Evolutionary conservation across 2,329 filamentous ascomycete species (phyloP).

Genomic region (Exophiala bonariae): DNA sequence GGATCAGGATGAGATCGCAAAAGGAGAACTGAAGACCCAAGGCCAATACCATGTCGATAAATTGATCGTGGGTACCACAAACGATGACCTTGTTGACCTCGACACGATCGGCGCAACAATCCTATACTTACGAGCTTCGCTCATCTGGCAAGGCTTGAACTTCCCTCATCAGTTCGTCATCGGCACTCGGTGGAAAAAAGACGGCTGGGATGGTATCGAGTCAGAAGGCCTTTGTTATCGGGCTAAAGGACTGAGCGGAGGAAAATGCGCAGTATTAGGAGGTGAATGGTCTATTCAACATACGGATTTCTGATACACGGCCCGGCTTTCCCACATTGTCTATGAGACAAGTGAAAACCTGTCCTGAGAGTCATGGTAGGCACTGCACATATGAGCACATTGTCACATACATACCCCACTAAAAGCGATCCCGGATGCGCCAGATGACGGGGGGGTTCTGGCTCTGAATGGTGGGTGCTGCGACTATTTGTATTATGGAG

Average conservation of each 20-base stretch:
- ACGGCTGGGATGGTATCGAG: conserved; percentile 17
- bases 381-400: too few relatives aligned
- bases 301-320: conserved; percentile 1
- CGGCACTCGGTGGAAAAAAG: conserved; percentile 9
- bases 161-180: conserved; percentile 8
- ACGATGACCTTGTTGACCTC: conserved; percentile 7
- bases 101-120: conserved; percentile 8
- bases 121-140: conserved; percentile 10
- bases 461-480: too few relatives aligned
- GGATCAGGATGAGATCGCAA: conserved; percentile 66
- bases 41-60: conserved; percentile 7
- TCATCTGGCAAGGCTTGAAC: conserved; percentile 9
- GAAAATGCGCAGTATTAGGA: conserved; percentile 5
- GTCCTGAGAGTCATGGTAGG: too few relatives aligned
- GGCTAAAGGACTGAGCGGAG: conserved; percentile 5
- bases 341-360: too few relatives aligned
- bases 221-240: conserved; percentile 14
- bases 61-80: background rate
- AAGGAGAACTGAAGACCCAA: conserved; percentile 66
- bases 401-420: too few relatives aligned
- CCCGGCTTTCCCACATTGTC: too few relatives aligned
- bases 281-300: conserved; percentile 8
- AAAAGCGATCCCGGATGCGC: too few relatives aligned
- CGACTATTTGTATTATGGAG: too few relatives aligned
- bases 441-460: too few relatives aligned